Conservation (phyloP, 345 rosid genomes). For the Melaleuca alternifolia region DNA sequence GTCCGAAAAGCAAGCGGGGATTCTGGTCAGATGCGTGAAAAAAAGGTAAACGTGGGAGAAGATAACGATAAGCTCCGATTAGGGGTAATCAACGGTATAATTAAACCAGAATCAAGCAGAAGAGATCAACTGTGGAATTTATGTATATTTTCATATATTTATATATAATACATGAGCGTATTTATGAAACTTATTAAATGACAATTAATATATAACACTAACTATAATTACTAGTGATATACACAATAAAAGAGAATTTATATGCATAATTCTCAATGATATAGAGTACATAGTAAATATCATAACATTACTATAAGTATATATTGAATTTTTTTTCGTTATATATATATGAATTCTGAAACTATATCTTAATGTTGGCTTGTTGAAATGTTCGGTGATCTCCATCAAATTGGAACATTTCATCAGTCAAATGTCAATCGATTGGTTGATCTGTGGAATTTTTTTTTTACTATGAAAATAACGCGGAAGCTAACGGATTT, state of each 20-base stretch:
- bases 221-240: rapidly evolving
- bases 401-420: background rate
- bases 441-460: background rate
- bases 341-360: background rate
- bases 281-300: background rate
- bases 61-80: background rate
- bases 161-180: background rate
- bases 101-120: rapidly evolving
- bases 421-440: rapidly evolving
- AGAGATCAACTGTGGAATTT: background rate
- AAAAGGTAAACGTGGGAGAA: rapidly evolving
- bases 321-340: background rate
- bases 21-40: background rate
- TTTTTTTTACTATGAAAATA: background rate
- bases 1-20: background rate
- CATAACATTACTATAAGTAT: rapidly evolving
- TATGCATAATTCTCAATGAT: background rate
- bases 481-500: rapidly evolving
- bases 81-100: background rate
- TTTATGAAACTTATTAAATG: too few species aligned
- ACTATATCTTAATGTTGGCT: background rate
- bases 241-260: rapidly evolving
- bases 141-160: rapidly evolving
- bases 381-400: background rate
- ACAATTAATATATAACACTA: background rate